Percentiles rank a stretch among this genome's conserved stretches.
These are phyloP conservation scores for Erythrophleum ivorense DNA, from an alignment of 331 rosid species.

Conservation along the genomic window DNA sequence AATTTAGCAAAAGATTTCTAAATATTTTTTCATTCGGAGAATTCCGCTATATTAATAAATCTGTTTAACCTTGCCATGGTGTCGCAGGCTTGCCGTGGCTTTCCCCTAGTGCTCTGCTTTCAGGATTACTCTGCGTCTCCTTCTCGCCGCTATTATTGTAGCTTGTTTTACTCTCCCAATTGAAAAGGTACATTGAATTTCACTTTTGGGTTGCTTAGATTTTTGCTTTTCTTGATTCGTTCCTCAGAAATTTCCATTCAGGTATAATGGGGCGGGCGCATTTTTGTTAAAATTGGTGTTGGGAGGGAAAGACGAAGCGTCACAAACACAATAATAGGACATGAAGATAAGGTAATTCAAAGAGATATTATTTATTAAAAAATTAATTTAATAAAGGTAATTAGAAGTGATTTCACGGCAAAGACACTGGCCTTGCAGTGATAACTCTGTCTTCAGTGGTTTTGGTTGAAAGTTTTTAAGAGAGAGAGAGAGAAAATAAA, in stretches of 20 bases:
- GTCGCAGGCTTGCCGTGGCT: constrained; percentile 80
- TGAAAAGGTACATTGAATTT: constrained; percentile 64
- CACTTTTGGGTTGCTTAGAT: constrained; percentile 4
- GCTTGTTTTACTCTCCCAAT: constrained; percentile 93
- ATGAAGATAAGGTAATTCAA: neutral
- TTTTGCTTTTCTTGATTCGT: neutral
- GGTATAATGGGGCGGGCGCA: constrained; percentile 9
- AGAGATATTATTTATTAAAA: neutral
- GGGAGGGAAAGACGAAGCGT: neutral
- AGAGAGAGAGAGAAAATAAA: too few species aligned
- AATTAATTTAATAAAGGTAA: neutral
- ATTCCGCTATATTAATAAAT: too few species aligned
- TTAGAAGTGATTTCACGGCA: too few species aligned
- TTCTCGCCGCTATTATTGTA: constrained; percentile 60
- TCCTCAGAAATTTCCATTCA: neutral
- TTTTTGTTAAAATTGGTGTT: neutral
- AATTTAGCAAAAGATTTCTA: too few species aligned
- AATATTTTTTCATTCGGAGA: too few species aligned
- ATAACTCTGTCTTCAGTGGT: too few species aligned
- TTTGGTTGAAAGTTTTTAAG: too few species aligned
- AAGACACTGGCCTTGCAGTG: constrained; percentile 17
- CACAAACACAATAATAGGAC: constrained; percentile 31
- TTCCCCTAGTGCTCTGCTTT: constrained; percentile 75
- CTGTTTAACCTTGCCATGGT: constrained; percentile 60
- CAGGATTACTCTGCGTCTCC: constrained; percentile 73